These are phyloP conservation scores for Thielaviopsis ethacetica DNA, from an alignment of 2,329 filamentous ascomycete genomes.

Conservation along the genomic window DNA sequence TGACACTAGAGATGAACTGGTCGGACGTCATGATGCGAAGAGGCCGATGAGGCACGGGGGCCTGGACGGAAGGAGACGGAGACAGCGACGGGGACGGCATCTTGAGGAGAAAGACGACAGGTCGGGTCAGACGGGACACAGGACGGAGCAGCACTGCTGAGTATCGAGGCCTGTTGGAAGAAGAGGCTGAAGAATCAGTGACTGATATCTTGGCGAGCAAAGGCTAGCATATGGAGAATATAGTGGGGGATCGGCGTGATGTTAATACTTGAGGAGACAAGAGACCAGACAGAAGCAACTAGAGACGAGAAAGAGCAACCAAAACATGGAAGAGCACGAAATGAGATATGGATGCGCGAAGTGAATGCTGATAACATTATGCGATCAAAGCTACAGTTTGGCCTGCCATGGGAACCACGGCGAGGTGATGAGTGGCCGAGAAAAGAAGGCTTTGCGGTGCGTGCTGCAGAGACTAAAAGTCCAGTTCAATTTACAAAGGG, in stretches of 20 bases:
- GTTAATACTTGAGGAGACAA: neutral
- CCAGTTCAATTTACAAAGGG: neutral
- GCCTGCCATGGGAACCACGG: neutral
- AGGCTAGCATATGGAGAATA: neutral
- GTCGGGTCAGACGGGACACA: neutral
- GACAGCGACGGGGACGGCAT: neutral
- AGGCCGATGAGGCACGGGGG: slow-evolving; percentile 29
- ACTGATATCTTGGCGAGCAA: neutral
- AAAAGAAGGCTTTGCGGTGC: neutral
- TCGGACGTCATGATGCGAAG: slow-evolving; percentile 29
- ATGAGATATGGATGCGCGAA: neutral
- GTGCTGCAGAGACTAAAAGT: neutral
- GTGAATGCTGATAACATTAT: neutral
- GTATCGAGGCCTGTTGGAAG: neutral
- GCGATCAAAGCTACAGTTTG: neutral
- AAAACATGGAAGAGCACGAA: neutral
- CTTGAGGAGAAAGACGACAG: neutral
- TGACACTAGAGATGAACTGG: slow-evolving; percentile 37
- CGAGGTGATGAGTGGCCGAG: neutral
- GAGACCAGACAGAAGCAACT: neutral
- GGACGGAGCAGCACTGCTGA: neutral
- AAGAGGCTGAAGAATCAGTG: neutral
- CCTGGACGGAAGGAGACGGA: slow-evolving; percentile 21
- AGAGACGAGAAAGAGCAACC: neutral
- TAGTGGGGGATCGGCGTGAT: neutral